Conservation (phyloP, 1,139 yeast genomes). For the Zygosaccharomyces sapae region DNA sequence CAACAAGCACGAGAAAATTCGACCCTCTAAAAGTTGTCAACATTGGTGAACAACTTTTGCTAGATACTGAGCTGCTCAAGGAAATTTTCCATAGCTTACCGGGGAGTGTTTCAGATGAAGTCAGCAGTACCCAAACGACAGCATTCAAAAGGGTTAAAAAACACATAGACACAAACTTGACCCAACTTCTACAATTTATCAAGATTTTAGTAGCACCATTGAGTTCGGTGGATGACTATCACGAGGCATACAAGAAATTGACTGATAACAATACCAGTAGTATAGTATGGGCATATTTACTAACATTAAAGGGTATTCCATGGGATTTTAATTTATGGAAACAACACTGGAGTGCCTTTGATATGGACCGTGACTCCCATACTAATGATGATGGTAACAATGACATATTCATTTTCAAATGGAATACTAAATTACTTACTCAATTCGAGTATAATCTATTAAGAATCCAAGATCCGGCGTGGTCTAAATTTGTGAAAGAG, state of each 20-base stretch:
- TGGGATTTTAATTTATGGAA: conserved; percentile 35
- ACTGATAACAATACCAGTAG: conserved; percentile 27
- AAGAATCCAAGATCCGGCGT: conserved; percentile 27
- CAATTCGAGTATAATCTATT: conserved; percentile 29
- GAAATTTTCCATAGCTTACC: conserved; percentile 40
- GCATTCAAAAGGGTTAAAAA: conserved; percentile 27
- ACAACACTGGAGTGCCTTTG: conserved; percentile 26
- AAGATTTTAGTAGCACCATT: conserved; percentile 32
- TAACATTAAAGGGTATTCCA: conserved; percentile 30
- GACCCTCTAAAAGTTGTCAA: conserved; percentile 56
- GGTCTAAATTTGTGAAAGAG: conserved; percentile 28
- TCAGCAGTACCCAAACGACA: conserved; percentile 19
- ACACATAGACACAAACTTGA: conserved; percentile 28
- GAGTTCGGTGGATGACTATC: conserved; percentile 29
- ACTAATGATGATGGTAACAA: conserved; percentile 11
- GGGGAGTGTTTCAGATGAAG: conserved; percentile 19
- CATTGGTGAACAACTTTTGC: conserved; percentile 75
- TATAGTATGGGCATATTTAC: conserved; percentile 31
- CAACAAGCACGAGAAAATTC: conserved; percentile 21
- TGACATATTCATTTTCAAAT: conserved; percentile 24
- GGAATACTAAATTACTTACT: conserved; percentile 22
- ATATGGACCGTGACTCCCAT: conserved; percentile 15
- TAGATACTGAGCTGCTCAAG: conserved; percentile 67
- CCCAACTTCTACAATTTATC: conserved; percentile 21
- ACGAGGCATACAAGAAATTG: conserved; percentile 28